Conservation (phyloP, 805 yeast species). For the Zygosaccharomyces bisporus region DNA sequence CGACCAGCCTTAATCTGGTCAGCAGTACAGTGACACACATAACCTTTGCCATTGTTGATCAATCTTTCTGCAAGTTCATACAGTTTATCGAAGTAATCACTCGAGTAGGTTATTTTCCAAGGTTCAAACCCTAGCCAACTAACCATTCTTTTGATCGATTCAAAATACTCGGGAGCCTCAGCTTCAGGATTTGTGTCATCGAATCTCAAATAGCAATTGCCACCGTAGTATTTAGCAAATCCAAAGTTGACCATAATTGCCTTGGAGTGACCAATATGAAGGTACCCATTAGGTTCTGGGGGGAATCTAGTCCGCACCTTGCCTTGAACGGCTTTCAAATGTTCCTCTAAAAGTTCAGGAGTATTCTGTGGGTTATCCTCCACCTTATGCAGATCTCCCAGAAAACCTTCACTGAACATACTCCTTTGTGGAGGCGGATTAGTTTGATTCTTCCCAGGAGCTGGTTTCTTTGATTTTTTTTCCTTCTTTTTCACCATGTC, state of each 20-base stretch:
- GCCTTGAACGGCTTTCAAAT: conserved; percentile 73
- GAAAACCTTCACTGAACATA: conserved; percentile 93
- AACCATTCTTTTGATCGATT: conserved; percentile 77
- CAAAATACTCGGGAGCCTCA: conserved; percentile 88
- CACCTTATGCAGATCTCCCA: conserved; percentile 91
- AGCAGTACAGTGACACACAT: conserved; percentile 89
- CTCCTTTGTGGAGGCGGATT: conserved; percentile 43
- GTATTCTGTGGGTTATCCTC: conserved; percentile 91
- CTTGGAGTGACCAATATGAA: conserved; percentile 97
- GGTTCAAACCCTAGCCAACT: conserved; percentile 94
- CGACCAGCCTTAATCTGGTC: conserved; percentile 88
- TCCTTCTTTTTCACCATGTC: conserved; percentile 78
- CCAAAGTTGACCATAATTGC: conserved; percentile 98
- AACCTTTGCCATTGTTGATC: conserved; percentile 68
- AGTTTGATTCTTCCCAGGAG: conserved; percentile 23
- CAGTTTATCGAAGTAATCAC: conserved; percentile 88
- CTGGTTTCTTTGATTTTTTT: conserved; percentile 39
- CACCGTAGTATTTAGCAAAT: conserved; percentile 82
- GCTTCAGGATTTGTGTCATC: conserved; percentile 99
- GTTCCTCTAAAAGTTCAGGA: conserved; percentile 80
- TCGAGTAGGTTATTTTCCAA: conserved; percentile 91
- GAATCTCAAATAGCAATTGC: conserved; percentile 85
- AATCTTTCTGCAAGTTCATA: conserved; percentile 85
- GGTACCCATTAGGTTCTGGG: conserved; percentile 98
- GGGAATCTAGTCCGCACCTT: conserved; percentile 88